phyloP scores from a whole-genome alignment of 225 moss, liverwort and hornwort species.

The Thuidium tamariscinum region DNA sequence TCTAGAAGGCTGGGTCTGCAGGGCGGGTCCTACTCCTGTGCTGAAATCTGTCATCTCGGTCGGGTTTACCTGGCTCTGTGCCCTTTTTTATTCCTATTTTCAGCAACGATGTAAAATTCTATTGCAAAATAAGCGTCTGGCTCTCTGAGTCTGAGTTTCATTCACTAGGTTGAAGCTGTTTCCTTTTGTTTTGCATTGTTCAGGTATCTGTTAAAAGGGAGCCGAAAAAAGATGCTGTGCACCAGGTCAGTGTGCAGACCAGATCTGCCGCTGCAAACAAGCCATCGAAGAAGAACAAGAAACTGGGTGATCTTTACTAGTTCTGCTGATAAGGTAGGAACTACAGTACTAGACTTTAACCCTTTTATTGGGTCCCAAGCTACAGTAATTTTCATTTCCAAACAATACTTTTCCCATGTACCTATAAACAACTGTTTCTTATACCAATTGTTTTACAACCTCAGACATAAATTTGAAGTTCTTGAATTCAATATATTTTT shows the following conservation, averaged over 20 bases:
- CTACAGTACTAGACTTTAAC: background rate
- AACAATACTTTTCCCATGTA: background rate
- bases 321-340: background rate
- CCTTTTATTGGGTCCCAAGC: background rate
- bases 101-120: too few species aligned
- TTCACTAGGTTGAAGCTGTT: background rate
- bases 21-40: background rate
- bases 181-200: background rate
- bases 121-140: background rate
- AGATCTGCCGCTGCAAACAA: constrained; percentile 8
- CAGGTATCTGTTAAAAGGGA: constrained; percentile 22
- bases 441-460: background rate
- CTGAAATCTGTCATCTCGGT: background rate
- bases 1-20: background rate
- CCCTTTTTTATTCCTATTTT: too few species aligned
- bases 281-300: constrained; percentile 32
- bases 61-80: too few species aligned
- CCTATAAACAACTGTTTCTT: background rate
- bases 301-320: constrained; percentile 36
- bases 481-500: background rate
- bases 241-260: constrained; percentile 11
- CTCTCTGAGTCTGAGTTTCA: background rate
- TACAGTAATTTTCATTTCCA: background rate
- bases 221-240: constrained; percentile 13
- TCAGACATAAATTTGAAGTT: background rate